Conservation (phyloP, 345 rosid genomes). For the Lepidium africanum region DNA sequence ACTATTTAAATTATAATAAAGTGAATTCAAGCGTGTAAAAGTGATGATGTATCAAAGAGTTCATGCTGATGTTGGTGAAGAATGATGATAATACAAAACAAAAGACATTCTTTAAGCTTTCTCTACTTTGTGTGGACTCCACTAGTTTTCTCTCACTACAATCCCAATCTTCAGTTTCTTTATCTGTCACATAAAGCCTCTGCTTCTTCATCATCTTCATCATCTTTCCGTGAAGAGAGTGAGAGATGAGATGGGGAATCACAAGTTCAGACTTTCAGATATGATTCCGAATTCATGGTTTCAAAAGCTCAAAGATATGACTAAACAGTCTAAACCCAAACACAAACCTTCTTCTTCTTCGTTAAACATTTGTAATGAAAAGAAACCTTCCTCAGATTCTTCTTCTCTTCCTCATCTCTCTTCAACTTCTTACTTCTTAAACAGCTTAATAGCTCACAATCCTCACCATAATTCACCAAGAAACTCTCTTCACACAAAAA, state of each 20-base stretch:
- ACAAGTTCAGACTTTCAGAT: conserved; percentile 52
- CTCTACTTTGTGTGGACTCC: background rate
- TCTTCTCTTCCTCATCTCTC: conserved; percentile 11
- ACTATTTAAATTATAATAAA: background rate
- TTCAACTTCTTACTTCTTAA: conserved; percentile 19
- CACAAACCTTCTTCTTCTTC: conserved; percentile 4
- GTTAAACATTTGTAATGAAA: conserved; percentile 9
- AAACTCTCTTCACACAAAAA: conserved; percentile 32
- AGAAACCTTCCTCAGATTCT: conserved; percentile 2
- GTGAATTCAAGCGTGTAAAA: conserved; percentile 12
- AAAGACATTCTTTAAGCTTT: conserved; percentile 15
- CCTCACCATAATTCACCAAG: conserved; percentile 37
- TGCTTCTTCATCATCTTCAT: background rate
- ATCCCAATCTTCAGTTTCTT: background rate
- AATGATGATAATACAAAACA: conserved; percentile 13
- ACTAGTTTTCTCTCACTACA: background rate
- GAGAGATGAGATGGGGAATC: conserved; percentile 43
- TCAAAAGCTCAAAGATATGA: conserved; percentile 64
- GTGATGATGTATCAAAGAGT: conserved; percentile 20
- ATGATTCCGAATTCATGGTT: conserved; percentile 80
- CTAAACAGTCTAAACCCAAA: conserved; percentile 22
- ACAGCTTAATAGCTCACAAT: conserved; percentile 23
- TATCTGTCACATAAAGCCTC: conserved; percentile 7
- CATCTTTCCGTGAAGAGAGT: background rate
- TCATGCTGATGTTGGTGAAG: conserved; percentile 16